These are phyloP conservation scores for Russula earlei DNA, from an alignment of 768 basidiomycete species.

Conservation along the genomic window DNA sequence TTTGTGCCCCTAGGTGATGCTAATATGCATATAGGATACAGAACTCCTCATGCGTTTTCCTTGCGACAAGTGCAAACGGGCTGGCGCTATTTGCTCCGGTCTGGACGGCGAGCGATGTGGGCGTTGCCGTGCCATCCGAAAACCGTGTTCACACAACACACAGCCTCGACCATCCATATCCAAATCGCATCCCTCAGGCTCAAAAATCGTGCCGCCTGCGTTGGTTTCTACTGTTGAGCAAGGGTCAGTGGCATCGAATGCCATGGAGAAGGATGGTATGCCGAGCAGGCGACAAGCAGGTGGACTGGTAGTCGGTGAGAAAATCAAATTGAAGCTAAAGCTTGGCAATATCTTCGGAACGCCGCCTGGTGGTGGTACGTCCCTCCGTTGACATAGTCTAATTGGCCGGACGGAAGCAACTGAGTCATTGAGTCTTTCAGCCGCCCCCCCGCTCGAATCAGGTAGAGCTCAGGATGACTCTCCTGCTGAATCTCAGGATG, in stretches of 20 bases:
- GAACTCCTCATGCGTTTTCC: slow-evolving; percentile 5
- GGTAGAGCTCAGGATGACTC: neutral
- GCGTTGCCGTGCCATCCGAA: slow-evolving; percentile 5
- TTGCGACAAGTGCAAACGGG: slow-evolving; percentile 2
- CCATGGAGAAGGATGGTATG: neutral
- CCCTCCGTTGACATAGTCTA: neutral
- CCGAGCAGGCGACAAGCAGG: neutral
- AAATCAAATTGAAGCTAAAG: neutral
- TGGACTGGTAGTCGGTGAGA: neutral
- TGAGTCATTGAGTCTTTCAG: neutral
- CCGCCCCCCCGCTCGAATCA: neutral
- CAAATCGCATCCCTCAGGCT: neutral
- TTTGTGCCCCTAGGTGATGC: neutral
- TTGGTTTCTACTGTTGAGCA: neutral
- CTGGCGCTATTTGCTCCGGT: slow-evolving; percentile 5
- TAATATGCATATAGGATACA: neutral
- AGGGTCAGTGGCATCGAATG: neutral
- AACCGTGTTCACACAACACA: slow-evolving; percentile 3
- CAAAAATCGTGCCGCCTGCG: neutral
- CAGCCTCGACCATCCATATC: neutral
- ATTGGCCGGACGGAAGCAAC: neutral
- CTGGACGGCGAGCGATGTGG: slow-evolving; percentile 8
- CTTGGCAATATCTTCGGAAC: neutral
- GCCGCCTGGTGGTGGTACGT: neutral
- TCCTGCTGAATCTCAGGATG: neutral